Percentiles rank a stretch among this genome's conserved stretches.
Evolutionary conservation across 2,329 filamentous ascomycete genomes (phyloP).

Genomic region (Cladosporium austrohemisphaericum): DNA sequence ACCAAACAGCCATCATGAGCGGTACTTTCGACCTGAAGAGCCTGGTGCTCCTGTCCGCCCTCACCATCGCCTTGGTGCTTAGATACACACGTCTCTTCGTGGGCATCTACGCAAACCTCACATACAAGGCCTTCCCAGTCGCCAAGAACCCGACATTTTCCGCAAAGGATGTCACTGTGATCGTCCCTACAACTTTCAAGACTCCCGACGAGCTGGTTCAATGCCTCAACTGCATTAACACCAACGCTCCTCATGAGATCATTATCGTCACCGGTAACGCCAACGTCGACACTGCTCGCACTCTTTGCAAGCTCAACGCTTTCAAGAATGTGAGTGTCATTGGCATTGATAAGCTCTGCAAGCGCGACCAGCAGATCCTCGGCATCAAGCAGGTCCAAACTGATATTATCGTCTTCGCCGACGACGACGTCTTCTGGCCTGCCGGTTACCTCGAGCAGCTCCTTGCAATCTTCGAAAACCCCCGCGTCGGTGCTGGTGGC

Average conservation of each 20-base stretch:
- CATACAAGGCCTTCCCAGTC: constrained; percentile 28
- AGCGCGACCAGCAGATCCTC: constrained; percentile 33
- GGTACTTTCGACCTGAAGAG: background rate
- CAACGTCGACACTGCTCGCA: constrained; percentile 23
- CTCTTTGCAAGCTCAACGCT: constrained; percentile 13
- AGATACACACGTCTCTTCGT: constrained; percentile 31
- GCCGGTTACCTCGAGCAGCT: constrained; percentile 29
- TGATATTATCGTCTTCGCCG: constrained; percentile 31
- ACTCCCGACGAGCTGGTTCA: constrained; percentile 26
- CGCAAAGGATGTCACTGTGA: constrained; percentile 28
- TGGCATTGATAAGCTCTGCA: constrained; percentile 33
- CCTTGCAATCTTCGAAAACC: constrained; percentile 41
- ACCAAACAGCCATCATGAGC: background rate
- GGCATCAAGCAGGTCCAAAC: constrained; percentile 30
- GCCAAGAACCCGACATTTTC: constrained; percentile 25
- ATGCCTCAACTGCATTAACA: constrained; percentile 27
- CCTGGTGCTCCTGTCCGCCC: constrained; percentile 9
- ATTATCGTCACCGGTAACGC: constrained; percentile 29
- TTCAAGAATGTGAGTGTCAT: constrained; percentile 26
- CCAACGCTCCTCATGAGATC: constrained; percentile 24
- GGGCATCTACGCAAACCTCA: constrained; percentile 26
- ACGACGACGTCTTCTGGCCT: constrained; percentile 37
- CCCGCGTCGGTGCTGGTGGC: constrained; percentile 51
- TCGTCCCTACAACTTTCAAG: constrained; percentile 35
- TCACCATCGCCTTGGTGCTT: constrained; percentile 20